Base-by-base conservation (phyloP, 1,139 yeast genomes). In the Hemisphaericaspora xylanilytica region DNA sequence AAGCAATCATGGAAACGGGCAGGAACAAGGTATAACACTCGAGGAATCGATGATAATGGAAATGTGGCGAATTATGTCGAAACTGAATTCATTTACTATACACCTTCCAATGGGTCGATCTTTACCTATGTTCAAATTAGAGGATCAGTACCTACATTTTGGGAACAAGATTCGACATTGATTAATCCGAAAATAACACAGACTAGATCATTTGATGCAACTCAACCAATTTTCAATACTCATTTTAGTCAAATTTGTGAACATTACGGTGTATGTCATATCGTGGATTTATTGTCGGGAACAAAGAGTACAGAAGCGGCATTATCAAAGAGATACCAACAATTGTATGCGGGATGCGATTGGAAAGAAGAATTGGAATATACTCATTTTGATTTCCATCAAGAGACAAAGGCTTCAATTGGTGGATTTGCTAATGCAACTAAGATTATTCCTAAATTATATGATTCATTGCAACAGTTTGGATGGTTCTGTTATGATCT, bases 21-120 rank as follows among this genome's bases (percentile, higher is more conserved):
- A 1, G 99, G 99, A 3, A 92, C 98, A 1, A 72, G 98, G 46
- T 92, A 80, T 61, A 87, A 87, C 56, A 92, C 95, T 1, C 71
- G 99, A 53, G 99, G 99, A 33, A 85, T 90, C 28, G 97, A 92
- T 59, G 98, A 92, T 57, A 89, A 86, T 44, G 96, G 96, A 5
- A 78, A 86, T 56, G 97, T 92, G 12, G 97, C 98, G 24, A 94
- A 92, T 61, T 35, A 87, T 59, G 97, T 92, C 25, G 98, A 92
- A 55, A 87, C 97, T 0, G 99, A 94, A 59, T 75, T 88, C 34
- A 82, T 92, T 26, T 79, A 75, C 56, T 67, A 73, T 39, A 75
- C 78, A 2, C 65, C 69, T 10, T 48, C 66, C 9, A 58, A 57
- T 27, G 42, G 53, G 4, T 77, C 77, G 37, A 71, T 82, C 26